Percentiles rank a stretch among this genome's conserved stretches.
Conservation (phyloP, 495 filamentous ascomycete species). For the Aspergillus saccharolyticus region DNA sequence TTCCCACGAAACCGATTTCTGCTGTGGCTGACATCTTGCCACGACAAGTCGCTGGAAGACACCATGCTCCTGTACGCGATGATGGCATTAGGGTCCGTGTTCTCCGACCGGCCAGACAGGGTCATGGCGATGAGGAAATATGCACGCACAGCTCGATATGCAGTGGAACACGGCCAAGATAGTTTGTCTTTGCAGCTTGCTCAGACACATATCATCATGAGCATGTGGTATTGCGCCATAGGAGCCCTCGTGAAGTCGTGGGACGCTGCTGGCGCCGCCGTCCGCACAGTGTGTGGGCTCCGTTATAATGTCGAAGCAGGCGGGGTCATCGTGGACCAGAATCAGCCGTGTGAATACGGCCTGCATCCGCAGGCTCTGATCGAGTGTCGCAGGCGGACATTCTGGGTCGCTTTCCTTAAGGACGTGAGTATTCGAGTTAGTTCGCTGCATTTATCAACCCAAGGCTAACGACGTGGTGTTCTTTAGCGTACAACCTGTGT, state of each 20-base stretch:
- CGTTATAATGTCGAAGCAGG: constrained; percentile 59
- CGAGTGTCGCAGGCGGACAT: constrained; percentile 62
- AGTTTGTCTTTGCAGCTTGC: constrained; percentile 54
- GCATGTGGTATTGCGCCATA: constrained; percentile 58
- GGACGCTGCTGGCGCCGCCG: constrained; percentile 55
- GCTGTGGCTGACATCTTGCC: constrained; percentile 48
- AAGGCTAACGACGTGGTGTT: background rate
- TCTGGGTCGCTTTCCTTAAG: constrained; percentile 61
- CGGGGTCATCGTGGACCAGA: constrained; percentile 41
- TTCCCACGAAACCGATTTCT: constrained; percentile 52
- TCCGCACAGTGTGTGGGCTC: constrained; percentile 52
- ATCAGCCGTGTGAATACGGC: constrained; percentile 48
- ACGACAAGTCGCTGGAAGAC: constrained; percentile 55
- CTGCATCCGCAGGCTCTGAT: constrained; percentile 52
- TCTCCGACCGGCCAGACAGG: constrained; percentile 50
- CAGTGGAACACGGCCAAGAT: constrained; percentile 46
- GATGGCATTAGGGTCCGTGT: constrained; percentile 53
- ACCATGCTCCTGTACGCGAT: constrained; percentile 66
- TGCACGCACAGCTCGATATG: constrained; percentile 54
- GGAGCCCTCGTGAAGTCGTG: constrained; percentile 49
- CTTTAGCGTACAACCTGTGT: constrained; percentile 53
- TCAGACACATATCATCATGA: constrained; percentile 58
- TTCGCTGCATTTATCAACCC: background rate
- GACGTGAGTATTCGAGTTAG: constrained; percentile 42
- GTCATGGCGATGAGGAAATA: constrained; percentile 45